Evolutionary conservation across 768 basidiomycete genomes (phyloP).

Genomic region (Naganishia kalamii): DNA sequence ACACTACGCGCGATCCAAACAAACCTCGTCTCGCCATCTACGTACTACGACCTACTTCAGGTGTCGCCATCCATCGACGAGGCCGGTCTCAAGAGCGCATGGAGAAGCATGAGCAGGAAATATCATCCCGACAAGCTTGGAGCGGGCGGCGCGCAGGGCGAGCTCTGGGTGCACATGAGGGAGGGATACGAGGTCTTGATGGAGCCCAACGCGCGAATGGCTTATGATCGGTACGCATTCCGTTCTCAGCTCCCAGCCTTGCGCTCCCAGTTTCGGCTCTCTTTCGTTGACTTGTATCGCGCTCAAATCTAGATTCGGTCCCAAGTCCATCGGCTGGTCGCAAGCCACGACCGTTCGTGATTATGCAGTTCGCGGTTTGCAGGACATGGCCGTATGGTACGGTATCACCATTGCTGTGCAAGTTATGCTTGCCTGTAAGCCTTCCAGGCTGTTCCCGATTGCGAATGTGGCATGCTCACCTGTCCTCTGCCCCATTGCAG

Average conservation of each 20-base stretch:
- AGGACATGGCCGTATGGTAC: constrained; percentile 12
- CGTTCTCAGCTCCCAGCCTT: background rate
- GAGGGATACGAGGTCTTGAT: constrained; percentile 7
- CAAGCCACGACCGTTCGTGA: constrained; percentile 8
- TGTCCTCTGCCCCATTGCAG: background rate
- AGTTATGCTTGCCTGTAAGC: constrained; percentile 2
- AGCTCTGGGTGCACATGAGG: background rate
- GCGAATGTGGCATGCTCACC: background rate
- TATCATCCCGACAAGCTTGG: constrained; percentile 9
- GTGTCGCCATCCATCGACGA: background rate
- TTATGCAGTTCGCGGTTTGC: background rate
- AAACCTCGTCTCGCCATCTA: background rate
- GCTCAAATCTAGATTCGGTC: background rate
- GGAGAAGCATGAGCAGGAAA: background rate
- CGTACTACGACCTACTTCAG: background rate
- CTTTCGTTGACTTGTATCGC: background rate
- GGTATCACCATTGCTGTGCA: constrained; percentile 1
- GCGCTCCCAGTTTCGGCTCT: background rate
- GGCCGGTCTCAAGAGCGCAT: background rate
- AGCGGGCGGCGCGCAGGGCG: background rate
- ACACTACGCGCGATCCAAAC: background rate
- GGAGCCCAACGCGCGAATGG: constrained; percentile 10
- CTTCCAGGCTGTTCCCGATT: background rate
- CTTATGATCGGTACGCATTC: constrained; percentile 6
- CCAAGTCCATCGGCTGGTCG: constrained; percentile 2